A percentile compares a stretch with the other conserved stretches of the same genome.
Evolutionary conservation across 768 basidiomycete species (phyloP).

Genomic region (Tricholoma furcatifolium): DNA sequence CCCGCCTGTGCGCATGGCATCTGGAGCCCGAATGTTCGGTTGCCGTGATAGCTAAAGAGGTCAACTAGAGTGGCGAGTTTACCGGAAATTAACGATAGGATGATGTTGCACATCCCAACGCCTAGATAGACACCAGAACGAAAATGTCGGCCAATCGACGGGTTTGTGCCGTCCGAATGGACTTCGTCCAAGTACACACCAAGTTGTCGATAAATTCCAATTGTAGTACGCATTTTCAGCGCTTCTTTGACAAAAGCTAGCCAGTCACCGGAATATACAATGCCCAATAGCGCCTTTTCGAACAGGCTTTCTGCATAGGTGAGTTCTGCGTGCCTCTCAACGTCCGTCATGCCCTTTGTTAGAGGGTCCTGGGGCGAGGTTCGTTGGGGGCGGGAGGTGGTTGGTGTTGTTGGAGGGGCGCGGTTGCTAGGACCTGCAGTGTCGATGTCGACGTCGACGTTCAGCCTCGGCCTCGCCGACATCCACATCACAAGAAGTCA

Average conservation of each 20-base stretch:
- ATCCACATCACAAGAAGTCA: too few relatives aligned
- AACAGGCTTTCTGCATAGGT: slow-evolving; percentile 85
- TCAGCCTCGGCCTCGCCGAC: too few relatives aligned
- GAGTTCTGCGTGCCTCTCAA: slow-evolving; percentile 77
- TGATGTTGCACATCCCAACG: slow-evolving; percentile 80
- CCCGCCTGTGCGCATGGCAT: slow-evolving; percentile 60
- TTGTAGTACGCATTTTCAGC: slow-evolving; percentile 89
- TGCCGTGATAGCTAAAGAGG: slow-evolving; percentile 87
- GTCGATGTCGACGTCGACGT: too few relatives aligned
- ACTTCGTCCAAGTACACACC: slow-evolving; percentile 71
- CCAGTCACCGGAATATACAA: slow-evolving; percentile 92
- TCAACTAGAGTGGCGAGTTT: slow-evolving; percentile 81
- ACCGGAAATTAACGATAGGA: slow-evolving; percentile 81
- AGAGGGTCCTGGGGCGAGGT: too few relatives aligned
- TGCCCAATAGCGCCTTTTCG: slow-evolving; percentile 73
- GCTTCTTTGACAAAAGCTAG: slow-evolving; percentile 90
- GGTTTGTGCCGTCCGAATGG: slow-evolving; percentile 52
- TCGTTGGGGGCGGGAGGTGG: too few relatives aligned
- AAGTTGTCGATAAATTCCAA: slow-evolving; percentile 79
- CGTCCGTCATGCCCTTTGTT: slow-evolving; percentile 73
- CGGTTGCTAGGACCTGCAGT: too few relatives aligned
- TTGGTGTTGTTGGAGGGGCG: too few relatives aligned
- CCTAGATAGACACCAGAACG: slow-evolving; percentile 91
- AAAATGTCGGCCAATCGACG: slow-evolving; percentile 79
- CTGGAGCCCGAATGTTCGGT: slow-evolving; percentile 66